Evolutionary conservation across 805 yeast genomes (phyloP).

Genomic region (Yamadazyma tumulicola): DNA sequence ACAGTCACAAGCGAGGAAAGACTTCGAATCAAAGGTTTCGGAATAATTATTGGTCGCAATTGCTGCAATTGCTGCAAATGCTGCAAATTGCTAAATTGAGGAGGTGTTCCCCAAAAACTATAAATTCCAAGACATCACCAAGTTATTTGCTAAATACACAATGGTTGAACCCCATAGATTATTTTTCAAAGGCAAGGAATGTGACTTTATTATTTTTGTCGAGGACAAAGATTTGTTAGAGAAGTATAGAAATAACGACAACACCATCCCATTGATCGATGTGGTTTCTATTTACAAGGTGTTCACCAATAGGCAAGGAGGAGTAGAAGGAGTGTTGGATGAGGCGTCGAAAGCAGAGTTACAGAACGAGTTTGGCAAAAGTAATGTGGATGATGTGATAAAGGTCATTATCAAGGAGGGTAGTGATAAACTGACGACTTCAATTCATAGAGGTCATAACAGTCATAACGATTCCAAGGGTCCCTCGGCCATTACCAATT

Average conservation of each 20-base stretch:
- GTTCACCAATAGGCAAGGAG: conserved; percentile 61
- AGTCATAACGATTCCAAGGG: conserved; percentile 47
- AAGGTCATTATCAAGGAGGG: conserved; percentile 61
- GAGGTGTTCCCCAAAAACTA: too few species aligned
- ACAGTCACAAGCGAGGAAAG: too few species aligned
- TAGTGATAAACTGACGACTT: conserved; percentile 32
- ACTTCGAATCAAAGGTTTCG: too few species aligned
- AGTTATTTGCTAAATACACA: too few species aligned
- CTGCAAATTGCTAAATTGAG: too few species aligned
- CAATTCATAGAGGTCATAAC: conserved; percentile 18
- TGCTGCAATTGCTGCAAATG: too few species aligned
- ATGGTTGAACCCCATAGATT: conserved; percentile 39
- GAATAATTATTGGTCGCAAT: too few species aligned
- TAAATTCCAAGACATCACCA: too few species aligned
- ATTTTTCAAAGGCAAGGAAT: conserved; percentile 60
- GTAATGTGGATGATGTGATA: conserved; percentile 53
- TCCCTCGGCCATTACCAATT: conserved; percentile 7
- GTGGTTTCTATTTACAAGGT: conserved; percentile 64
- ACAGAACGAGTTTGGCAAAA: conserved; percentile 65
- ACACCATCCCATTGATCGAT: conserved; percentile 54
- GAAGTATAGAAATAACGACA: conserved; percentile 48
- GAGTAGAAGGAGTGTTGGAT: conserved; percentile 67
- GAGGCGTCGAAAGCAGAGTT: conserved; percentile 67
- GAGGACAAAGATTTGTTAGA: conserved; percentile 50
- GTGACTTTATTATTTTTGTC: conserved; percentile 65